Percentiles rank a stretch among this genome's conserved stretches.
Conservation (phyloP, 179 eudicot species). For the Spergularia azorica region DNA sequence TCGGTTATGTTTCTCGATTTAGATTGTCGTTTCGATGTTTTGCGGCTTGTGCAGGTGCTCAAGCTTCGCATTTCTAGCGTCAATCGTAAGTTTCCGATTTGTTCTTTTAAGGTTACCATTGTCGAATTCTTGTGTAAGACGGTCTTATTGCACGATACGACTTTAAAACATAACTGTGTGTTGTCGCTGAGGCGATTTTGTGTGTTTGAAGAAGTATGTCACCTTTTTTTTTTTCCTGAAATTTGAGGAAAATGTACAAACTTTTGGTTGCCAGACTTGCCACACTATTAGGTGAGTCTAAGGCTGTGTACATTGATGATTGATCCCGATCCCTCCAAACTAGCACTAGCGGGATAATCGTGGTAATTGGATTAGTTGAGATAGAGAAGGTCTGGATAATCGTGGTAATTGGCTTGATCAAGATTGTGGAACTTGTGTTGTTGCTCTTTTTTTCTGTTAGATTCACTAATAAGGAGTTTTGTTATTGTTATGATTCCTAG, state of each 20-base stretch:
- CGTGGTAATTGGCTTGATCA: background rate
- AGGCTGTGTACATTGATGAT: no score
- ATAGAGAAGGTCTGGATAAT: background rate
- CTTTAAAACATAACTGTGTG: background rate
- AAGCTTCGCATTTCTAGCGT: conserved; percentile 42
- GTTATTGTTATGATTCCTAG: background rate
- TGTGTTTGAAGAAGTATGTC: background rate
- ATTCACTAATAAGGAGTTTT: background rate
- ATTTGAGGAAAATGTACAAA: background rate
- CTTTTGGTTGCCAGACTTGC: background rate
- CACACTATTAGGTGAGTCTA: no score
- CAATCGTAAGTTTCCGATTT: conserved; percentile 36
- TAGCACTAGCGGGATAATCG: background rate
- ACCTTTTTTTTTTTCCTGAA: background rate
- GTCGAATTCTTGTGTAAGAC: background rate
- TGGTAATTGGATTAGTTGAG: background rate
- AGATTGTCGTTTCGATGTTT: conserved; percentile 86
- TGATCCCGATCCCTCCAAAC: background rate
- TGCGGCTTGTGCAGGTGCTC: conserved; percentile 52
- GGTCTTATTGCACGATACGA: background rate
- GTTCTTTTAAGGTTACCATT: background rate
- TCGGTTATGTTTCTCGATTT: conserved; percentile 70
- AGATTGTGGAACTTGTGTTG: background rate
- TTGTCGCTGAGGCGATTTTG: background rate
- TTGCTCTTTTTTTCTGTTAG: background rate